Percentiles rank a stretch among this genome's conserved stretches.
Conservation (phyloP, 345 rosid genomes). For the Nephelium lappaceum region DNA sequence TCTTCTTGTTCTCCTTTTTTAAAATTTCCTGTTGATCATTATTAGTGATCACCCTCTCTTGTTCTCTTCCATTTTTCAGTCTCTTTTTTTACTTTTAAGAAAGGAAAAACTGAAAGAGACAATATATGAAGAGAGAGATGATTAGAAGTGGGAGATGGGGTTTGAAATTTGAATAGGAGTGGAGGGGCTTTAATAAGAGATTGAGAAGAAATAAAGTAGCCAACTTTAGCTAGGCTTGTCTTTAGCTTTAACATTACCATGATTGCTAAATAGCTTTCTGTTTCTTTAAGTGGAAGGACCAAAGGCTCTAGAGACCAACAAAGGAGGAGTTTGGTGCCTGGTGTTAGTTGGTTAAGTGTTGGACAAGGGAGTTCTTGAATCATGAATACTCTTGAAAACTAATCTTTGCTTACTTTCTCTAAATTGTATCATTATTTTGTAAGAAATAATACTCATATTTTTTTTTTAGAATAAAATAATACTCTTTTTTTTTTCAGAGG, state of each 20-base stretch:
- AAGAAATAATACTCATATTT: constrained; percentile 4
- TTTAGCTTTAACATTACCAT: constrained; percentile 24
- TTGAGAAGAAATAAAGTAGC: constrained; percentile 11
- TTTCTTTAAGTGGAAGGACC: constrained; percentile 57
- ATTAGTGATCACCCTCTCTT: not conserved
- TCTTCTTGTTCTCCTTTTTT: not conserved
- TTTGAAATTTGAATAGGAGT: constrained; percentile 36
- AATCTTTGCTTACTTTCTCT: constrained; percentile 19
- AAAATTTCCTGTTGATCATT: not conserved
- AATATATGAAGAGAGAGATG: constrained; percentile 7
- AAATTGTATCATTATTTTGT: constrained; percentile 14
- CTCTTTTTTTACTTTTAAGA: not conserved
- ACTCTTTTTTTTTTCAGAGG: too few relatives aligned
- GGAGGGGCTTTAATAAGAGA: constrained; percentile 35
- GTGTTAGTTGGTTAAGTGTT: constrained; percentile 56
- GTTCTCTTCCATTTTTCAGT: not conserved
- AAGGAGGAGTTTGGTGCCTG: constrained; percentile 32
- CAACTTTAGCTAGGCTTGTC: constrained; percentile 27
- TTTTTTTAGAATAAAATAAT: too few relatives aligned
- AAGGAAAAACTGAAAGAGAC: not conserved
- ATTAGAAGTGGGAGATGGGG: not conserved
- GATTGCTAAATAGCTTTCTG: constrained; percentile 44
- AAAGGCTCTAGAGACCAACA: constrained; percentile 9
- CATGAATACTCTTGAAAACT: constrained; percentile 26
- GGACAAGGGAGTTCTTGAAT: constrained; percentile 43